Conservation (phyloP, 2,329 filamentous ascomycete species). For the Aspergillus fructus region DNA sequence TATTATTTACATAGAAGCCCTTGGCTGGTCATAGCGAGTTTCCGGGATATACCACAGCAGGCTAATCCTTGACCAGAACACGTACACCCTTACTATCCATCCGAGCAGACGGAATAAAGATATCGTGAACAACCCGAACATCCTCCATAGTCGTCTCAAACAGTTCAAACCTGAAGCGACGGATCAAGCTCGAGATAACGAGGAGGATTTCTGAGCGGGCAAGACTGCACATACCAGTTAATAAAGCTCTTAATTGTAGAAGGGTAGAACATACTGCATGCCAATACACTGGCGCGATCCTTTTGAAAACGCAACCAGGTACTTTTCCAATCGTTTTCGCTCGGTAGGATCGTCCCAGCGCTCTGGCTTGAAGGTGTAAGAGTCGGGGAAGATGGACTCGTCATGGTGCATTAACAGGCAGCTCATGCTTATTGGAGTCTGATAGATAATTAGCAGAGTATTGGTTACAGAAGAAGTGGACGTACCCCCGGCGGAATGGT, state of each 20-base stretch:
- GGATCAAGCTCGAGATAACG: neutral
- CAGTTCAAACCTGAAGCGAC: conserved; percentile 2
- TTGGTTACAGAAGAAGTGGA: neutral
- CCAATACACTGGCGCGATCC: conserved; percentile 49
- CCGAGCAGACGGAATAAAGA: conserved; percentile 6
- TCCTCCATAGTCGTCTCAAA: conserved; percentile 11
- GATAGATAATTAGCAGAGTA: neutral
- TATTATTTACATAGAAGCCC: no score
- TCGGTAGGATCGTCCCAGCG: conserved; percentile 35
- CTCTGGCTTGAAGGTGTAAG: conserved; percentile 36
- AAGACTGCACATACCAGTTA: neutral
- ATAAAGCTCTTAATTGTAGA: neutral
- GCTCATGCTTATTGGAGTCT: conserved; percentile 40
- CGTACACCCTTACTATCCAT: conserved; percentile 9
- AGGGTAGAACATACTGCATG: conserved; percentile 34
- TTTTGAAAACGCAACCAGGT: conserved; percentile 40
- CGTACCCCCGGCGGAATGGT: conserved; percentile 34
- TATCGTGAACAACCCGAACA: conserved; percentile 2
- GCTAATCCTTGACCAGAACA: neutral
- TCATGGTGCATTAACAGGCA: conserved; percentile 37
- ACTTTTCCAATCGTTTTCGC: conserved; percentile 34
- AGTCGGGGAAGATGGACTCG: conserved; percentile 37
- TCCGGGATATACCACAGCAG: no score
- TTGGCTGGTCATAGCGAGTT: no score
- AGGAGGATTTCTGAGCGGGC: conserved; percentile 9